Evolutionary conservation across 345 rosid genomes (phyloP), one percentile per base, ranked within the genome.

Genomic region (Erysimum cheiranthoides): DNA sequence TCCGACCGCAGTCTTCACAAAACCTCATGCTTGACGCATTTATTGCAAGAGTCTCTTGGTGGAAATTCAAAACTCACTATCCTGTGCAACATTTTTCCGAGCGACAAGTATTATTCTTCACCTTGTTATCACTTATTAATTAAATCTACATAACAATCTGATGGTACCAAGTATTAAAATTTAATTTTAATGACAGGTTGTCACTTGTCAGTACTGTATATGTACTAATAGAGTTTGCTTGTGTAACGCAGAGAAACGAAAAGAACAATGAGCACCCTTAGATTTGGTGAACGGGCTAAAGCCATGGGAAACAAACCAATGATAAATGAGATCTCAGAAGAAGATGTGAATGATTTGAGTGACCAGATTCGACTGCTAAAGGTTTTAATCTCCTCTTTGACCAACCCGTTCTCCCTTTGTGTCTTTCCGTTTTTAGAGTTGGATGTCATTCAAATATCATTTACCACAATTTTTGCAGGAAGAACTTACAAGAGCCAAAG

Each of bases 61-160:
- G 99, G 99, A 80, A 93, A 93, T 78, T 83, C 98, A 34, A 95
- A 90, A 78, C 94, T 93, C 64, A 88, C 97, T 34, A 90, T 90
- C 69, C 66, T 95, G 54, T 95, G 99, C 84, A 85, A 82, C 81
- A 82, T 95, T 47, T 84, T 90, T 67, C 82, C 92, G 12, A 88
- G 85, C 59, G 84, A 76, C 70, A 91, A 85, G 98, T 86, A 88
- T 69, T 58, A n/a, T 53, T 57, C 62, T 45, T 57, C 36, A 73
- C 56, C 71, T 49, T 39, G 6, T 5, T 66, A 39, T 32, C 10
- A 31, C 34, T 27, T 70, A 40, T 32, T 64, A 11, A 66, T 71
- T 70, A 53, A 17, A 52, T 28, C 31, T 57, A 9, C 31, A 32
- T 57, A 39, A 45, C 14, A 54, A 46, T 68, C 66, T 77, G 57